Percentiles rank a stretch among this genome's conserved stretches.
Evolutionary conservation across 2,329 filamentous ascomycete species (phyloP).

Genomic region (Pseudopyricularia javanii): DNA sequence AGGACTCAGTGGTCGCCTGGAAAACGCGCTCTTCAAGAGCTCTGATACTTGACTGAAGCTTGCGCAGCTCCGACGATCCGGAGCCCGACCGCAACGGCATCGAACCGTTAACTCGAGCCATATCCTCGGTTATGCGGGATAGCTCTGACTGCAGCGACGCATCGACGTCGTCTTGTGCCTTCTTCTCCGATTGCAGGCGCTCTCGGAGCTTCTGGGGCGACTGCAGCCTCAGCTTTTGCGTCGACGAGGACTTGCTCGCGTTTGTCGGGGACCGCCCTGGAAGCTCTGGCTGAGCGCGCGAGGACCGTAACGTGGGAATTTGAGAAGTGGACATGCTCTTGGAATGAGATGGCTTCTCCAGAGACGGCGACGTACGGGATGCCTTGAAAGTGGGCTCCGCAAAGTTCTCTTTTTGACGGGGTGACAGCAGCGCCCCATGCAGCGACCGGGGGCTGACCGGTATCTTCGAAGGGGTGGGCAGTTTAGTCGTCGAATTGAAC

Average conservation of each 20-base stretch:
- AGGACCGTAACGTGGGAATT: conserved; percentile 39
- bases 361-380: conserved; percentile 8
- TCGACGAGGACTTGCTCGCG: conserved; percentile 18
- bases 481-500: conserved; percentile 39
- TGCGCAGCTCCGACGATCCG: conserved; percentile 29
- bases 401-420: conserved; percentile 37
- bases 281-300: conserved; percentile 16
- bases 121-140: conserved; percentile 67
- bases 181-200: conserved; percentile 72
- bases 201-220: conserved; percentile 69
- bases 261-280: conserved; percentile 20
- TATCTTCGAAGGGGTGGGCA: conserved; percentile 34
- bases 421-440: conserved; percentile 17
- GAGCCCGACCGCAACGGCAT: neutral
- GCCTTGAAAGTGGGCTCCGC: conserved; percentile 11
- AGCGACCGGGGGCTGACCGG: conserved; percentile 33
- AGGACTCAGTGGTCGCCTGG: conserved; percentile 43
- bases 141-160: conserved; percentile 62
- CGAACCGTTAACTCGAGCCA: conserved; percentile 41
- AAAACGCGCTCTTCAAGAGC: conserved; percentile 58
- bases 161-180: conserved; percentile 58
- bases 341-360: conserved; percentile 19
- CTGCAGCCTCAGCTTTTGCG: conserved; percentile 51
- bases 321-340: conserved; percentile 40
- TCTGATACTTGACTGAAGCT: conserved; percentile 44